phyloP scores from a whole-genome alignment of 805 yeast species.

The Candida adriatica region DNA sequence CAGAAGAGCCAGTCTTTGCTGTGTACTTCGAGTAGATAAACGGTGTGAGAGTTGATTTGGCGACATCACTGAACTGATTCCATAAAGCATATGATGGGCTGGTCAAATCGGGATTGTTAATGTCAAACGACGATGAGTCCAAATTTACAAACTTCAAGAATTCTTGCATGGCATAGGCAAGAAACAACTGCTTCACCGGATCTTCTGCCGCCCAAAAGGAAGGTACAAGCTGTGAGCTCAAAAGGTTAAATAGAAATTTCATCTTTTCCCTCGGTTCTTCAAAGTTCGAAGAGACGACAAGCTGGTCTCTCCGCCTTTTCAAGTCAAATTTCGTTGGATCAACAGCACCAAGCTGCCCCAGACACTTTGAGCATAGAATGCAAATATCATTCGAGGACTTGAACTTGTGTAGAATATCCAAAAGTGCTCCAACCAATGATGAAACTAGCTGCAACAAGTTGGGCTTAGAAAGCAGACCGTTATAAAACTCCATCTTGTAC shows the following conservation, averaged over 20 bases:
- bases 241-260: constrained; percentile 54
- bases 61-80: constrained; percentile 55
- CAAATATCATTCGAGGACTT: constrained; percentile 45
- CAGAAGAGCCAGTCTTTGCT: constrained; percentile 39
- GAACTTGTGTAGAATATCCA: constrained; percentile 52
- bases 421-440: constrained; percentile 41
- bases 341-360: constrained; percentile 71
- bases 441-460: constrained; percentile 31
- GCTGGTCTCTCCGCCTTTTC: constrained; percentile 32
- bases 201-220: constrained; percentile 87
- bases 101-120: constrained; percentile 18
- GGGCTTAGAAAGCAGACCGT: constrained; percentile 32
- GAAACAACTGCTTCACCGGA: constrained; percentile 74
- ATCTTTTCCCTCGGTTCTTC: constrained; percentile 54
- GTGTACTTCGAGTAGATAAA: constrained; percentile 64
- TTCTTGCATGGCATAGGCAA: constrained; percentile 88
- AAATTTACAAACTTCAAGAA: constrained; percentile 59
- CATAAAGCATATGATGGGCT: constrained; percentile 38
- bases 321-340: constrained; percentile 54
- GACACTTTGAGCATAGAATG: constrained; percentile 54
- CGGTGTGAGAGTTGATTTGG: constrained; percentile 72
- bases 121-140: constrained; percentile 27
- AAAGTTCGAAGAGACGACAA: constrained; percentile 55
- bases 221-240: constrained; percentile 68
- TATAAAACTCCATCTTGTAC: constrained; percentile 44